Base-by-base conservation (phyloP, 257 asterid genomes). In the Gentiana dahurica region DNA sequence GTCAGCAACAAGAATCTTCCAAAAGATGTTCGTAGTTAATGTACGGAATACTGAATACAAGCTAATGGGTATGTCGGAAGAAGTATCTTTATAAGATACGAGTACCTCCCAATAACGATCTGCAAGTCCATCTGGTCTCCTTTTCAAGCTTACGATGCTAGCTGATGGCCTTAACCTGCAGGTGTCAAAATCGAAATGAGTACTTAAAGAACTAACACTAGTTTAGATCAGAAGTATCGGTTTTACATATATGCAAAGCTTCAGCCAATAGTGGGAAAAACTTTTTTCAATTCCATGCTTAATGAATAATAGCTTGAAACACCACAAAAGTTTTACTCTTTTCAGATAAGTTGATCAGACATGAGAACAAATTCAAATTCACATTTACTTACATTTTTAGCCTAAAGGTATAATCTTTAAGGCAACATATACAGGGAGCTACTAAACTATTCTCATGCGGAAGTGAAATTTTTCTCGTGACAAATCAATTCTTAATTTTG, bases 81-180 rank as follows among this genome's bases (percentile, higher is more conserved):
- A 63, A 49, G 12, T 39, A 62, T 34, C 36, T 61, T 35, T 37
- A 41, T 53, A 35, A 67, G 36, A 65, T 49, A 60, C 60, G 66
- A 62, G 50, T 69, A 86, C 97, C 89, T 82, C 89, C 68, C 75
- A 65, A 33, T 62, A 79, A 12, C 73, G 79, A 51, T 69, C 77
- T 55, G 54, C 68, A 64, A 58, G 73, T 65, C 68, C 83, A 63
- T 74, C 87, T 51, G 62, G 87, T 71, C 77, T 81, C 80, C 65
- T 91, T 81, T 72, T 83, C 63, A 68, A 71, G 80, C 75, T 78
- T 24, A 24, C 24, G 48, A 57, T 60, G 62, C 75, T 77, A 57
- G 62, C 66, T n/a, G 72, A 68, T 45, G 89, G 74, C 74, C 85
- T 87, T 68, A 91, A 79, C 68, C 97, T 89, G 88, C 69, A 69